Conservation (phyloP, 1,139 yeast genomes). For the Scheffersomyces titani region DNA sequence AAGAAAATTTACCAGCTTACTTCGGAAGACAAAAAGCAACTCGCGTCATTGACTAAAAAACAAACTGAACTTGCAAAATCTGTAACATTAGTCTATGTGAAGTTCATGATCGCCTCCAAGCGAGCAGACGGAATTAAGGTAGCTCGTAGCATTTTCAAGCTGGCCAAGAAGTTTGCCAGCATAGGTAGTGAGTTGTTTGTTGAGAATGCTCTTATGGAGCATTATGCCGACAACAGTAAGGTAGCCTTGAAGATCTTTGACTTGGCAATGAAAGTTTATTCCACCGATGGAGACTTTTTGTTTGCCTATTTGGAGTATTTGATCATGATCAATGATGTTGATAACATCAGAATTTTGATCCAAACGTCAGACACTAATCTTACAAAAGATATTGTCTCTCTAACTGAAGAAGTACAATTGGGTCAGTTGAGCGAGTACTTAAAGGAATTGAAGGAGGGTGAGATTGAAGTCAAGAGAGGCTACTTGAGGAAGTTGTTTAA, state of each 20-base stretch:
- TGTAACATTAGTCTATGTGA: conserved; percentile 54
- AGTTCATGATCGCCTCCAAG: conserved; percentile 61
- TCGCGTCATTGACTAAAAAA: conserved; percentile 21
- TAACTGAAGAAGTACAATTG: conserved; percentile 20
- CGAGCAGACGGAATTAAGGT: conserved; percentile 68
- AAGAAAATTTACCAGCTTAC: conserved; percentile 16
- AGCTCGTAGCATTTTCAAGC: conserved; percentile 68
- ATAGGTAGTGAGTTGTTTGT: conserved; percentile 76
- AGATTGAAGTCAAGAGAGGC: conserved; percentile 23
- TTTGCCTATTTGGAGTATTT: conserved; percentile 73
- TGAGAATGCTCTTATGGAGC: conserved; percentile 83
- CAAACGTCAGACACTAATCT: conserved; percentile 53
- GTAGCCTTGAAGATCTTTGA: conserved; percentile 81
- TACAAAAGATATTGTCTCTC: conserved; percentile 34
- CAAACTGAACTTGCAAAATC: conserved; percentile 30
- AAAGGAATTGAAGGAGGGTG: conserved; percentile 16
- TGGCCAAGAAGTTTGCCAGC: conserved; percentile 49
- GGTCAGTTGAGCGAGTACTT: conserved; percentile 17
- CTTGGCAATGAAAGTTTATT: conserved; percentile 68
- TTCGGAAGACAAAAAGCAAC: conserved; percentile 26
- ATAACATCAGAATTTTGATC: conserved; percentile 79
- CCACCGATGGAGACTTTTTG: conserved; percentile 61
- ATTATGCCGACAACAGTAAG: conserved; percentile 61
- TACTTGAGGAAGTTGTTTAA: conserved; percentile 26
- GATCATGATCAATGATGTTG: conserved; percentile 70